Conservation (phyloP, 352 stramenopile species). For the Globisporangium cylindrosporum region DNA sequence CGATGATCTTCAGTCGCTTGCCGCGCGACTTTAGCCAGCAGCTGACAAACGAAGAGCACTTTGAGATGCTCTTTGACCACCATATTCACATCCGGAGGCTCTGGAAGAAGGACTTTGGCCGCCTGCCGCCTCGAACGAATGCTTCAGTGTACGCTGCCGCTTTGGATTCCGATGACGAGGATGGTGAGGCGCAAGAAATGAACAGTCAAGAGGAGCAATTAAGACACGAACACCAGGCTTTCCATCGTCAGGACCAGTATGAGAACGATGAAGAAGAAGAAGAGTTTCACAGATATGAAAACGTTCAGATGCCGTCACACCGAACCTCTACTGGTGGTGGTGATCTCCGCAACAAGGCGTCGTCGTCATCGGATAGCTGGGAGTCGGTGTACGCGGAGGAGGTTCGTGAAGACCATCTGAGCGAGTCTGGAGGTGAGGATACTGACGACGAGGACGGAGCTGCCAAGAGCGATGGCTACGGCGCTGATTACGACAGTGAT, state of each 20-base stretch:
- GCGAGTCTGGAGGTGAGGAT: constrained; percentile 5
- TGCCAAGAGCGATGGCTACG: constrained; percentile 49
- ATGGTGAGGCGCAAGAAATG: constrained; percentile 18
- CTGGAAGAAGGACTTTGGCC: constrained; percentile 85
- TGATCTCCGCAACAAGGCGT: constrained; percentile 9
- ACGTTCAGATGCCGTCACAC: constrained; percentile 11
- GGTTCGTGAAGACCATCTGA: neutral
- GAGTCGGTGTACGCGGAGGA: constrained; percentile 23
- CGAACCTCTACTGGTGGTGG: constrained; percentile 10
- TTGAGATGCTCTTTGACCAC: constrained; percentile 71
- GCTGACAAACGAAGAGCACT: constrained; percentile 61
- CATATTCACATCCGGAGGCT: constrained; percentile 77
- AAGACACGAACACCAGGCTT: neutral
- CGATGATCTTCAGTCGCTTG: constrained; percentile 83
- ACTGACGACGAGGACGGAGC: constrained; percentile 16
- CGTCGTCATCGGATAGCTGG: constrained; percentile 28
- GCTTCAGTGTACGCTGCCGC: constrained; percentile 8
- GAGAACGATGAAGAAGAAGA: constrained; percentile 11
- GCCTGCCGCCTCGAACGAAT: constrained; percentile 37
- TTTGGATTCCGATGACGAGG: constrained; percentile 12
- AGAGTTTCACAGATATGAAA: constrained; percentile 16
- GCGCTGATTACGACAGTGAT: constrained; percentile 64
- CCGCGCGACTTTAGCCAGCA: constrained; percentile 57
- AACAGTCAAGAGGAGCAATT: constrained; percentile 10
- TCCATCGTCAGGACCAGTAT: constrained; percentile 6